These are phyloP conservation scores for Tuber melanosporum DNA, from an alignment of 495 filamentous ascomycete species.

Conservation along the genomic window DNA sequence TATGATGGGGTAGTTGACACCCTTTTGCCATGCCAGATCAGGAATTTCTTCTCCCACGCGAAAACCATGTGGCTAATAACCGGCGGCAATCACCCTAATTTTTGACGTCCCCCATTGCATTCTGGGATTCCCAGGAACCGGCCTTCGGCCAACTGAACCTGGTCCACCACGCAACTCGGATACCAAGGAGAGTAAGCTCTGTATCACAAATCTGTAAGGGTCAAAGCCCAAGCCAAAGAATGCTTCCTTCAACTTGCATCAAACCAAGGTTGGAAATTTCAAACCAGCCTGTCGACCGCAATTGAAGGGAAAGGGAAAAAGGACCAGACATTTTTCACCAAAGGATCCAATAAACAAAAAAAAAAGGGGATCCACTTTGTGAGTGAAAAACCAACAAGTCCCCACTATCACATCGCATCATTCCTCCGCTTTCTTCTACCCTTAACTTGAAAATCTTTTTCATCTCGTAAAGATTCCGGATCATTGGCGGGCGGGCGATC, in stretches of 20 bases:
- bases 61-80: background rate
- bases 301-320: background rate
- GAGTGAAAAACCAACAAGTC: background rate
- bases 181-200: background rate
- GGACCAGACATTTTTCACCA: background rate
- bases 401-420: background rate
- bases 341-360: background rate
- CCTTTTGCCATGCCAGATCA: background rate
- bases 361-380: background rate
- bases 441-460: background rate
- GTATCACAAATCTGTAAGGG: background rate
- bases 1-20: background rate
- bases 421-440: background rate
- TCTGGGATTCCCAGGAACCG: constrained; percentile 4
- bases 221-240: background rate
- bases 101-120: background rate
- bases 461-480: background rate
- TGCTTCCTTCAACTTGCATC: background rate
- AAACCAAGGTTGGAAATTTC: background rate
- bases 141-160: background rate
- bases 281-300: background rate
- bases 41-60: background rate
- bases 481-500: background rate
- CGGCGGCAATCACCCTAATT: background rate
- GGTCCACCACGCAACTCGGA: background rate